Evolutionary conservation across 257 asterid species (phyloP), one percentile per base, ranked within the genome.

Genomic region (Catharanthus roseus): DNA sequence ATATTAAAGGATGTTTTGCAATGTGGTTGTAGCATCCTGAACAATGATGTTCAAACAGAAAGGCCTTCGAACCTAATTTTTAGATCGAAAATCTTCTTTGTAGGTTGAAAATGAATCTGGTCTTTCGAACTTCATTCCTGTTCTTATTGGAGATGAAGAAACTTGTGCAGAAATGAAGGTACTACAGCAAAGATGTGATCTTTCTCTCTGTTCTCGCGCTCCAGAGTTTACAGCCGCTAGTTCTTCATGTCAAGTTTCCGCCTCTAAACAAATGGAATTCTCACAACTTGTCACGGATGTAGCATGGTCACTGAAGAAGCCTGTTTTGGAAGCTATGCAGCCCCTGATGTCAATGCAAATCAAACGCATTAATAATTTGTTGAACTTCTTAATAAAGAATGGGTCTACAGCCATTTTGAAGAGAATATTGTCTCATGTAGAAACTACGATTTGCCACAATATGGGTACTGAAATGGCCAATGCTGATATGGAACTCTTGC

Each of bases 31-130:
- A 42, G n/a, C 23, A 28, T 41, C 56, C 42, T 49, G 38, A 62
- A 7, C 6, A 34, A 23, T 63, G 54, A 28, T 53, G 39, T 65
- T 39, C 16, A 10, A 62, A 33, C 12, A 29, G 66, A 50, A 51
- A 26, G 16, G 53, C 58, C 53, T 49, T 65, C n/a, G 34, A 54
- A 31, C 68, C 28, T 67, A 66, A 31, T 23, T 55, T 56, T 56
- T 29, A 31, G 31, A 33, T 24, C 28, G 51, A 61, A 44, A 36
- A 7, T 28, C 47, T 65, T 63, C 73, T 67, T 67, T 83, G 83
- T 85, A 93, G 97, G 96, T 93, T 57, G 99, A 95, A 83, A 95
- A 95, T 81, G 90, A 88, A 80, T 95, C 86, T 60, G 99, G 99
- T 11, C 71, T 95, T 76, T 91, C 99, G 69, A 95, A 95, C 85